A percentile compares a stretch with the other conserved stretches of the same genome.
phyloP scores from a whole-genome alignment of 1,284 basidiomycete genomes.

The Trichosporon inkin region DNA sequence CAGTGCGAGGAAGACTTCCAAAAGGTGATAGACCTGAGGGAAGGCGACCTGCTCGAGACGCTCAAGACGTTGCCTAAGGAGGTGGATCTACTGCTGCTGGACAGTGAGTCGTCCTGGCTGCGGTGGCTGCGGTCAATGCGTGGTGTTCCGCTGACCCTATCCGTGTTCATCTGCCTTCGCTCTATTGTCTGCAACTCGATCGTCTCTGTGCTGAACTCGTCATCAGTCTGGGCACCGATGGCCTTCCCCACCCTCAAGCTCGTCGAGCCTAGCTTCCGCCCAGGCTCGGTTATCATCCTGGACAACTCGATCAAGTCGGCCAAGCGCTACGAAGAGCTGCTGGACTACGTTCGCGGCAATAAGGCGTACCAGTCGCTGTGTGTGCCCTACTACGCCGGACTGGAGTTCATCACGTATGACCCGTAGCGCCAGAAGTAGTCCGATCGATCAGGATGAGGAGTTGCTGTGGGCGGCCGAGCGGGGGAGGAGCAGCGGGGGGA shows the following conservation, averaged over 20 bases:
- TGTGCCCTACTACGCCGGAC: slow-evolving; percentile 29
- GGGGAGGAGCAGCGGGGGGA: not conserved
- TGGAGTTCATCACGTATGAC: slow-evolving; percentile 29
- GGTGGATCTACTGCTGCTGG: slow-evolving; percentile 32
- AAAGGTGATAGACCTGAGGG: slow-evolving; percentile 30
- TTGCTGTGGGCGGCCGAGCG: not conserved
- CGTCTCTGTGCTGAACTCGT: not conserved
- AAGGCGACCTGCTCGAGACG: slow-evolving; percentile 36
- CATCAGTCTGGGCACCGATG: slow-evolving; percentile 33
- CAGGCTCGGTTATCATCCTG: slow-evolving; percentile 25
- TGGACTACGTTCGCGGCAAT: slow-evolving; percentile 11
- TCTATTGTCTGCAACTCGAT: no score
- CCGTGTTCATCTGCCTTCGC: not conserved
- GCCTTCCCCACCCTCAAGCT: slow-evolving; percentile 29
- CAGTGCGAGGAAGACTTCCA: slow-evolving; percentile 18
- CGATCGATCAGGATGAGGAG: not conserved
- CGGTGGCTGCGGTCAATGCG: not conserved
- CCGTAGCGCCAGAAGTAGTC: not conserved
- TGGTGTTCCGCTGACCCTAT: not conserved
- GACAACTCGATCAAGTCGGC: slow-evolving; percentile 25
- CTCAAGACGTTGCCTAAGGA: slow-evolving; percentile 23
- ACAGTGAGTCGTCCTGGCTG: slow-evolving; percentile 31
- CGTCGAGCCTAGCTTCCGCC: slow-evolving; percentile 25
- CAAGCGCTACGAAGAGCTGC: slow-evolving; percentile 27
- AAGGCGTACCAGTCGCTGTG: slow-evolving; percentile 12